A percentile compares a stretch with the other conserved stretches of the same genome.
These are phyloP conservation scores for Hyaloscypha finlandica DNA, from an alignment of 495 filamentous ascomycete species.

Conservation along the genomic window DNA sequence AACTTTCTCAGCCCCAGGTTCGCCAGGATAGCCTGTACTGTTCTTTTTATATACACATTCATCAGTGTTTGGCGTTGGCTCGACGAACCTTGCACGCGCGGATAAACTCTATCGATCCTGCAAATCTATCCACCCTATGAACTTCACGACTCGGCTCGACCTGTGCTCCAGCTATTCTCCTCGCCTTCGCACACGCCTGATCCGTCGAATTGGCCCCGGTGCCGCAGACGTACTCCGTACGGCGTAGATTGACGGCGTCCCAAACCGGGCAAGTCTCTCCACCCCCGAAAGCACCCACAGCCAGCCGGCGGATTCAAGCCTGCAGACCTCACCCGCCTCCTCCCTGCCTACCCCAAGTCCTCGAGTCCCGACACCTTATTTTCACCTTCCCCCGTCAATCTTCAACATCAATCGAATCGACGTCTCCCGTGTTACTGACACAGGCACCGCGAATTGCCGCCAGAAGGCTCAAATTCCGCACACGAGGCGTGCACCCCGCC, in stretches of 20 bases:
- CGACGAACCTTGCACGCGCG: neutral
- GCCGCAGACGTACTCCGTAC: neutral
- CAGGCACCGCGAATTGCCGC: constrained; percentile 8
- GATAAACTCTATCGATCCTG: neutral
- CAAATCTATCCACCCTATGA: neutral
- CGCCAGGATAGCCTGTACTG: neutral
- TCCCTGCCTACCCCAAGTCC: neutral
- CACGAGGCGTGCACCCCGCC: constrained; percentile 10
- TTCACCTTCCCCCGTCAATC: neutral
- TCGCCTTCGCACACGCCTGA: neutral
- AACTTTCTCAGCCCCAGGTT: neutral
- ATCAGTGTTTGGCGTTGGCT: neutral
- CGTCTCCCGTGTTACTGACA: neutral
- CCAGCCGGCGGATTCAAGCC: neutral
- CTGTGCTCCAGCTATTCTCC: neutral
- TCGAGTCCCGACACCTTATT: neutral
- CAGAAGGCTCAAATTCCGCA: constrained; percentile 1
- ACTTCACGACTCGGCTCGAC: neutral
- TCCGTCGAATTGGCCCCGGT: neutral
- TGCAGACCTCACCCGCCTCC: constrained; percentile 1
- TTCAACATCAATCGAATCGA: neutral
- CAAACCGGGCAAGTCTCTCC: constrained; percentile 4
- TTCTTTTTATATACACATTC: neutral
- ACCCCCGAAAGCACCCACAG: neutral
- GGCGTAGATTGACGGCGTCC: neutral